Conservation (phyloP, 2,329 filamentous ascomycete species). For the Apiospora sp. region DNA sequence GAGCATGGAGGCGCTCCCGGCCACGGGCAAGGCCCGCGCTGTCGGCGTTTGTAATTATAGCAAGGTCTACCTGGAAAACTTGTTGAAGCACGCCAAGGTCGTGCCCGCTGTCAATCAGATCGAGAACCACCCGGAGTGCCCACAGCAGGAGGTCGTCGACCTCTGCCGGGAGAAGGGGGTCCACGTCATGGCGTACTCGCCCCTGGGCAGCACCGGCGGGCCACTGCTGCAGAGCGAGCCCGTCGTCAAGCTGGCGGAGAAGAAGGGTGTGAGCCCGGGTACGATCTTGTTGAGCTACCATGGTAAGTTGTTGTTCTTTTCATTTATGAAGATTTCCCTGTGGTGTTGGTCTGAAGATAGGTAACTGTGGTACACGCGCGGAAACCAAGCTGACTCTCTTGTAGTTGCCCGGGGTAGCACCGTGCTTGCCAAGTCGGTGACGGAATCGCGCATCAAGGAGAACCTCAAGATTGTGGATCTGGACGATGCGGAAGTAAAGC, state of each 20-base stretch:
- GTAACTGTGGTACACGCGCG: conserved; percentile 16
- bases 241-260: conserved; percentile 69
- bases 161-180: conserved; percentile 74
- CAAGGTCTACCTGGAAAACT: conserved; percentile 62
- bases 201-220: conserved; percentile 69
- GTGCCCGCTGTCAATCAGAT: conserved; percentile 76
- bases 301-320: conserved; percentile 53
- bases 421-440: conserved; percentile 78
- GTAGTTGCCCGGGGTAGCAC: conserved; percentile 70
- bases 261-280: conserved; percentile 66
- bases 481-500: conserved; percentile 67
- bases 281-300: conserved; percentile 77
- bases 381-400: conserved; percentile 41
- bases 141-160: conserved; percentile 76
- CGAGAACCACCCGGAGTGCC: conserved; percentile 76
- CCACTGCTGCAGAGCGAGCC: conserved; percentile 71
- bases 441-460: conserved; percentile 70
- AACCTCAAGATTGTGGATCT: conserved; percentile 74
- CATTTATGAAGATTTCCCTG: neutral
- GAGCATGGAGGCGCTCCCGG: conserved; percentile 73
- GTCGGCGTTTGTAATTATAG: conserved; percentile 68
- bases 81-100: conserved; percentile 59
- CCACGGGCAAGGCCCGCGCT: conserved; percentile 62
- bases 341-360: neutral
- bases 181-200: conserved; percentile 75